Percentiles rank a stretch among this genome's conserved stretches.
Evolutionary conservation across 1,284 basidiomycete species (phyloP).

Genomic region (Gastroboletus turbinatus): DNA sequence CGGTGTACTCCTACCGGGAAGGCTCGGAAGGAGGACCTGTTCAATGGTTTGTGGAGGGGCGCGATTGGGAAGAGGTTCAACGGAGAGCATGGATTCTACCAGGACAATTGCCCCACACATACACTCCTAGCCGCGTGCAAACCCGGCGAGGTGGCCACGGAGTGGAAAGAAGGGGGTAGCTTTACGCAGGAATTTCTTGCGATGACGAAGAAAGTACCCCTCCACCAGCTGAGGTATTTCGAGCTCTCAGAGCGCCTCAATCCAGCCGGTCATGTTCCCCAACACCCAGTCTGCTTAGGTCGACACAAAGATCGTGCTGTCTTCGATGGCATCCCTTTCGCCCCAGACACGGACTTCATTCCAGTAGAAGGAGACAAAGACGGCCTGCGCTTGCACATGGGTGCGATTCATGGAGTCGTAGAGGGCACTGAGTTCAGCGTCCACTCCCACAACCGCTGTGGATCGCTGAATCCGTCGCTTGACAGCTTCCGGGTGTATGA

Average conservation of each 20-base stretch:
- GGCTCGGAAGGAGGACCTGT: slow-evolving; percentile 50
- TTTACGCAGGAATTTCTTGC: slow-evolving; percentile 57
- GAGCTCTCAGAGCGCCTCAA: slow-evolving; percentile 47
- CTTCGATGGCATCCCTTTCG: slow-evolving; percentile 57
- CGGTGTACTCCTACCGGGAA: slow-evolving; percentile 58
- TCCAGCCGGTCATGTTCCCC: slow-evolving; percentile 34
- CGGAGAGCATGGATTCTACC: slow-evolving; percentile 48
- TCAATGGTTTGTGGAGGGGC: slow-evolving; percentile 50
- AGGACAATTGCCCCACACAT: slow-evolving; percentile 43
- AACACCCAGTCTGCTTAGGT: slow-evolving; percentile 54
- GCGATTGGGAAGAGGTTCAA: slow-evolving; percentile 41
- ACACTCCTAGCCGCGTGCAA: slow-evolving; percentile 55
- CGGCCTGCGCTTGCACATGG: slow-evolving; percentile 49
- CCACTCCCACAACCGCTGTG: slow-evolving; percentile 56
- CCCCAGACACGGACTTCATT: slow-evolving; percentile 47
- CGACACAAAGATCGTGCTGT: slow-evolving; percentile 47
- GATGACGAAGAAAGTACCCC: slow-evolving; percentile 42
- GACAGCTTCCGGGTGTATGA: slow-evolving; percentile 49
- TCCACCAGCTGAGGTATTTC: slow-evolving; percentile 54
- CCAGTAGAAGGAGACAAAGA: slow-evolving; percentile 42
- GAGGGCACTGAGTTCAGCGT: slow-evolving; percentile 59
- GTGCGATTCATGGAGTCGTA: slow-evolving; percentile 57
- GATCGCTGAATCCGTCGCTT: slow-evolving; percentile 55
- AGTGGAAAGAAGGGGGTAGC: slow-evolving; percentile 59
- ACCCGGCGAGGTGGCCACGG: slow-evolving; percentile 50